Conservation (phyloP, 2,329 filamentous ascomycete genomes). For the Colletotrichum plurivorum region DNA sequence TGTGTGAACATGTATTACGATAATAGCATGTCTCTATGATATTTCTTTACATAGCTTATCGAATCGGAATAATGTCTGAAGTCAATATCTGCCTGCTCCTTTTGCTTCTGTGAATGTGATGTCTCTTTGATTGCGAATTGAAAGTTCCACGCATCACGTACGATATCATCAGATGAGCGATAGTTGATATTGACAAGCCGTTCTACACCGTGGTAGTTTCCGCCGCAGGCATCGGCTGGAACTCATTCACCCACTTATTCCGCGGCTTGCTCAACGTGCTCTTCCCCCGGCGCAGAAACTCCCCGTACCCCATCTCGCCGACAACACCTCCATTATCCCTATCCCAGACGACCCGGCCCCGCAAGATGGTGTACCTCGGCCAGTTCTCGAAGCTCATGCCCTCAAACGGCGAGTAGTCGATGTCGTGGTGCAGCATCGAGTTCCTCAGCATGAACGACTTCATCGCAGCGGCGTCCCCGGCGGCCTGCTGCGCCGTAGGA, state of each 20-base stretch:
- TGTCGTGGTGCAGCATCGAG: conserved; percentile 70
- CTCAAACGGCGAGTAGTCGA: conserved; percentile 75
- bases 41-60: conserved; percentile 23
- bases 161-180: no score
- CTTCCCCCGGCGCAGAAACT: conserved; percentile 61
- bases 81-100: background rate
- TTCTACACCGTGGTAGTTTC: background rate
- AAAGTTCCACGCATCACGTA: no score
- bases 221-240: conserved; percentile 18
- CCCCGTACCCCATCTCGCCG: conserved; percentile 62
- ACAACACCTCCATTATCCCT: conserved; percentile 65
- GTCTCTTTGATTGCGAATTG: no score
- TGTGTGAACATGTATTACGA: background rate
- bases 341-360: conserved; percentile 72
- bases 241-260: conserved; percentile 39
- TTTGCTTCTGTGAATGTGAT: background rate
- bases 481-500: conserved; percentile 47
- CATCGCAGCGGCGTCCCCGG: conserved; percentile 32
- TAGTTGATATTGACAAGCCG: no score
- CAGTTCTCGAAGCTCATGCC: conserved; percentile 70
- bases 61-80: conserved; percentile 19
- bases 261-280: conserved; percentile 42
- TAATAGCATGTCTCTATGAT: conserved; percentile 13
- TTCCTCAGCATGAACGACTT: conserved; percentile 61
- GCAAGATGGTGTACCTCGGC: conserved; percentile 72